Evolutionary conservation across 2,329 filamentous ascomycete genomes (phyloP).

Genomic region (Aspergillus phoenicis): DNA sequence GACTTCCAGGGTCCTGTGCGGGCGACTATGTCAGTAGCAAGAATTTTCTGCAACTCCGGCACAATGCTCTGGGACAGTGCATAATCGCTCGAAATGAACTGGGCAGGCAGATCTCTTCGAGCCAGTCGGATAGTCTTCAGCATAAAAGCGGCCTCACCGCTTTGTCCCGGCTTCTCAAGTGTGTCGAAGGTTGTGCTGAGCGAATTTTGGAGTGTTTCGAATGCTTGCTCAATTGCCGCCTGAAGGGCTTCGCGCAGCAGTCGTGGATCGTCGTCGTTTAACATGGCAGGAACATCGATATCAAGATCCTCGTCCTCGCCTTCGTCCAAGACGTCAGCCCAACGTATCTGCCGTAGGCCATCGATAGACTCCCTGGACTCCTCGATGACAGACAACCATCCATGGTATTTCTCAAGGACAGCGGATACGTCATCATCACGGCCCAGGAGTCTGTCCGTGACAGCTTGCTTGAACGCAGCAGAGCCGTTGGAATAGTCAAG

Average conservation of each 20-base stretch:
- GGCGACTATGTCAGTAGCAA: conserved; percentile 59
- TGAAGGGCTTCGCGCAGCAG: conserved; percentile 63
- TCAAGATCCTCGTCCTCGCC: conserved; percentile 43
- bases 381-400: conserved; percentile 74
- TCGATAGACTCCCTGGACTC: conserved; percentile 40
- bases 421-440: conserved; percentile 67
- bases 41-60: conserved; percentile 63
- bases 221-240: conserved; percentile 58
- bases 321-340: conserved; percentile 44
- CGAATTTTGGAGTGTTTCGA: conserved; percentile 54
- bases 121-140: conserved; percentile 75
- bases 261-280: conserved; percentile 73
- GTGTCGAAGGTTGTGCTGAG: conserved; percentile 50
- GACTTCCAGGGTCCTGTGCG: conserved; percentile 46
- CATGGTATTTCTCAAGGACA: conserved; percentile 65
- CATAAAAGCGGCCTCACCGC: conserved; percentile 63
- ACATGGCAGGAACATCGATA: conserved; percentile 42
- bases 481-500: conserved; percentile 69
- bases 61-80: conserved; percentile 64
- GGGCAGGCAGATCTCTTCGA: conserved; percentile 63
- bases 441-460: conserved; percentile 72
- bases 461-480: conserved; percentile 66
- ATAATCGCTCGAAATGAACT: conserved; percentile 42
- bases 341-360: conserved; percentile 38
- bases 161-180: conserved; percentile 50